Percentiles rank a stretch among this genome's conserved stretches.
These are phyloP conservation scores for Ophiocordyceps sinensis DNA, from an alignment of 2,329 filamentous ascomycete genomes.

Conservation along the genomic window DNA sequence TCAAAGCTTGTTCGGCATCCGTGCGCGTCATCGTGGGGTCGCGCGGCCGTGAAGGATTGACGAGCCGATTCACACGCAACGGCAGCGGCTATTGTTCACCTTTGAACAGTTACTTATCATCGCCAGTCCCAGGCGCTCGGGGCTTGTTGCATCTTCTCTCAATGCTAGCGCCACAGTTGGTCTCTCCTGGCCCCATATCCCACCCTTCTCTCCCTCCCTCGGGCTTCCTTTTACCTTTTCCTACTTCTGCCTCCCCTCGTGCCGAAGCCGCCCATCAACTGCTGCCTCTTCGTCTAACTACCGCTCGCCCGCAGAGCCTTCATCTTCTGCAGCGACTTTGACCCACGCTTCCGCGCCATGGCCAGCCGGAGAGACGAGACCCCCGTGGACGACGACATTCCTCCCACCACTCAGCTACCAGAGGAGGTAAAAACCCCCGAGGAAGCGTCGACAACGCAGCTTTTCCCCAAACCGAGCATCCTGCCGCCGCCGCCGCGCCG, in stretches of 20 bases:
- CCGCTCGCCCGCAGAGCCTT: background rate
- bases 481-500: too few species aligned
- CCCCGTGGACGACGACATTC: too few species aligned
- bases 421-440: too few species aligned
- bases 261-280: too few species aligned
- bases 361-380: too few species aligned
- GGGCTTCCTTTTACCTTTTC: background rate
- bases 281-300: background rate
- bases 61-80: background rate
- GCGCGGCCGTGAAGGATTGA: too few species aligned
- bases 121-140: background rate
- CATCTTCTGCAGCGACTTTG: background rate
- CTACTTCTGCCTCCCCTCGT: background rate
- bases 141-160: background rate
- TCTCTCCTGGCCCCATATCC: background rate
- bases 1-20: background rate
- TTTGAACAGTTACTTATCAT: background rate
- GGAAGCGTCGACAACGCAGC: too few species aligned
- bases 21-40: background rate
- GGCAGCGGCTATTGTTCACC: background rate
- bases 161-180: background rate
- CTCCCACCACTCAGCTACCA: too few species aligned
- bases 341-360: background rate
- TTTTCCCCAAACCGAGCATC: too few species aligned
- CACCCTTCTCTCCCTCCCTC: background rate